phyloP scores from a whole-genome alignment of 2,329 filamentous ascomycete genomes.

The Geosmithia morbida region DNA sequence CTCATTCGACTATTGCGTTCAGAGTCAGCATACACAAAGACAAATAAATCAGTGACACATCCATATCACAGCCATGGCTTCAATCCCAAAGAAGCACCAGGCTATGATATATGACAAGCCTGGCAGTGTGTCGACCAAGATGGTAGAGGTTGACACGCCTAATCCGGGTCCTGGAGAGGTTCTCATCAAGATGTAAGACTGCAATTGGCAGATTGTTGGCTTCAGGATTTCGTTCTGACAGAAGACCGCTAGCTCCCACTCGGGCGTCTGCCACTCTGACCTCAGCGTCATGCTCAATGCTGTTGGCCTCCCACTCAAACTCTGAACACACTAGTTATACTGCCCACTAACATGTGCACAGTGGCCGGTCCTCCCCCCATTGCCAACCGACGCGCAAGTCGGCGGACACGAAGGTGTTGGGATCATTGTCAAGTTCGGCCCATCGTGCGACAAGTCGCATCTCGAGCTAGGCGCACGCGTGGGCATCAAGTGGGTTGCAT shows the following conservation, averaged over 20 bases:
- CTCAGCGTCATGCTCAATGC: conserved; percentile 1
- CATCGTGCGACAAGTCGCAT: conserved; percentile 33
- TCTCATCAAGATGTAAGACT: conserved; percentile 8
- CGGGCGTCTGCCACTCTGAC: conserved; percentile 4
- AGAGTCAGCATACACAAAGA: not conserved
- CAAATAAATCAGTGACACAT: not conserved
- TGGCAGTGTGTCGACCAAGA: conserved; percentile 2
- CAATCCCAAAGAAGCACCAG: not conserved
- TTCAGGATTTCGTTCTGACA: not conserved
- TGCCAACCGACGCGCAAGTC: conserved; percentile 12
- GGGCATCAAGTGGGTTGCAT: conserved; percentile 54
- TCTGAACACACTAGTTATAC: not conserved
- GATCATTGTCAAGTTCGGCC: conserved; percentile 49
- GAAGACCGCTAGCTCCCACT: not conserved
- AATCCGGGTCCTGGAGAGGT: conserved; percentile 9
- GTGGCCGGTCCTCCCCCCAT: not conserved
- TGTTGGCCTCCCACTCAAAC: not conserved
- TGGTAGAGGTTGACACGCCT: conserved; percentile 9
- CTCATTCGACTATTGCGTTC: not conserved
- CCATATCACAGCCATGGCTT: not conserved
- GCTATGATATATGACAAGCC: conserved; percentile 2
- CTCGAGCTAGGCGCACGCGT: conserved; percentile 51
- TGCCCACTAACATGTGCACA: not conserved
- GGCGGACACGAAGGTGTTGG: conserved; percentile 59
- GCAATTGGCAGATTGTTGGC: not conserved